Conservation (phyloP, 805 yeast genomes). For the Candida ipomoeae region DNA sequence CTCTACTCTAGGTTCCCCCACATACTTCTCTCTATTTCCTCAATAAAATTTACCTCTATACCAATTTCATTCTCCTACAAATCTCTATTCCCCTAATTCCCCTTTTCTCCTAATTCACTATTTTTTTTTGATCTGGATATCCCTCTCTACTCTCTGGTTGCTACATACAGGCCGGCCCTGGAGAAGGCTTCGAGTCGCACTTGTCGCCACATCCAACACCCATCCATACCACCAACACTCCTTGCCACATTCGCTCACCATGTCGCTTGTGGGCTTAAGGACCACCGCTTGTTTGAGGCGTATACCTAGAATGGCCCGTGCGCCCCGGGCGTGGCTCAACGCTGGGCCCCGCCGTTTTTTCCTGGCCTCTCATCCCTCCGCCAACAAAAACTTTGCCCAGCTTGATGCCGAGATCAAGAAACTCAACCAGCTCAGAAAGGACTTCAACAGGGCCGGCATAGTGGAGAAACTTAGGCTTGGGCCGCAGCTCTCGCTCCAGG, state of each 20-base stretch:
- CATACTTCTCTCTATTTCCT: too few species aligned
- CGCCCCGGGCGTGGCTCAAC: background rate
- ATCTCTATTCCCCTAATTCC: too few species aligned
- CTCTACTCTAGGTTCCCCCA: too few species aligned
- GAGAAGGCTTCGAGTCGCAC: background rate
- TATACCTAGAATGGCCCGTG: background rate
- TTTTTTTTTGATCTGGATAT: background rate
- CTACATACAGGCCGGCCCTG: background rate
- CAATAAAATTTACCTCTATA: too few species aligned
- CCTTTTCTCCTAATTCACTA: too few species aligned
- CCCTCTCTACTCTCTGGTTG: background rate
- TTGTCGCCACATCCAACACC: background rate
- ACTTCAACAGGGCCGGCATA: constrained; percentile 21
- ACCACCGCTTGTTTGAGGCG: constrained; percentile 1
- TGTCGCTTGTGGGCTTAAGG: constrained; percentile 5
- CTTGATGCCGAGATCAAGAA: constrained; percentile 2
- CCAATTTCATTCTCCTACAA: too few species aligned
- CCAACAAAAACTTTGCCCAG: background rate
- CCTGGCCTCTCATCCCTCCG: background rate
- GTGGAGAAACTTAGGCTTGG: constrained; percentile 23
- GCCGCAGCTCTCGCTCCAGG: constrained; percentile 15
- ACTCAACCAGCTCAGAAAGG: constrained; percentile 17
- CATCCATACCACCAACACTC: background rate
- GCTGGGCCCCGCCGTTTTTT: background rate
- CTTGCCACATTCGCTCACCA: background rate